These are phyloP conservation scores for Euphorbia schlechtendalii DNA, from an alignment of 441 rosid genomes.

Conservation along the genomic window DNA sequence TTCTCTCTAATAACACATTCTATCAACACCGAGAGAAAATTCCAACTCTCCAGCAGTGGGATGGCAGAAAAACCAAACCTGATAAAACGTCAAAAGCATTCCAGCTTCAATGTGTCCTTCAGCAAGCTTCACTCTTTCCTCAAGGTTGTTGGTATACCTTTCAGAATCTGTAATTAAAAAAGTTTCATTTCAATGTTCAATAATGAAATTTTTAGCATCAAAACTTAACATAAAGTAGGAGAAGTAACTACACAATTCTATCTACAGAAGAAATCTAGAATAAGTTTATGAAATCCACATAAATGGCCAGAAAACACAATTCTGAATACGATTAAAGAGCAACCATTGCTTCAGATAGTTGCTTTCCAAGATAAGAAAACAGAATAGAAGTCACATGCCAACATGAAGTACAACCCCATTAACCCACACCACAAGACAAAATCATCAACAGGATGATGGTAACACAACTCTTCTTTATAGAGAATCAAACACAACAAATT, in stretches of 20 bases:
- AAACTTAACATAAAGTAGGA: constrained; percentile 2
- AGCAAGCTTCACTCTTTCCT: constrained; percentile 58
- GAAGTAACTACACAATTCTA: background rate
- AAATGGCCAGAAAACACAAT: background rate
- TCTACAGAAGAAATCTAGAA: background rate
- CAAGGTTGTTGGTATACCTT: constrained; percentile 39
- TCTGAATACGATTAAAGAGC: background rate
- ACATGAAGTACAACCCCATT: background rate
- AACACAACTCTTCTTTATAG: background rate
- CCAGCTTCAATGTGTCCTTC: constrained; percentile 95
- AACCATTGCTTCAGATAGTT: background rate
- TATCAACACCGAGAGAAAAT: background rate
- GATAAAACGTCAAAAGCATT: constrained; percentile 79
- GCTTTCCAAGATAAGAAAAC: background rate
- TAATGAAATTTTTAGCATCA: constrained; percentile 2
- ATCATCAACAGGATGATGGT: background rate
- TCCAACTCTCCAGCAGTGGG: background rate
- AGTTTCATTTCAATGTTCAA: constrained; percentile 14
- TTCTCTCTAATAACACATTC: background rate
- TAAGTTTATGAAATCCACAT: background rate
- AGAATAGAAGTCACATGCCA: background rate
- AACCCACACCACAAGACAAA: background rate
- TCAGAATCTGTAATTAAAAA: constrained; percentile 41
- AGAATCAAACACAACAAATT: no score
- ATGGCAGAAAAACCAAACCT: constrained; percentile 41